A percentile compares a stretch with the other conserved stretches of the same genome.
Conservation (phyloP, 371 early-diverging fungal species). For the Quaeritorhiza haematococci region DNA sequence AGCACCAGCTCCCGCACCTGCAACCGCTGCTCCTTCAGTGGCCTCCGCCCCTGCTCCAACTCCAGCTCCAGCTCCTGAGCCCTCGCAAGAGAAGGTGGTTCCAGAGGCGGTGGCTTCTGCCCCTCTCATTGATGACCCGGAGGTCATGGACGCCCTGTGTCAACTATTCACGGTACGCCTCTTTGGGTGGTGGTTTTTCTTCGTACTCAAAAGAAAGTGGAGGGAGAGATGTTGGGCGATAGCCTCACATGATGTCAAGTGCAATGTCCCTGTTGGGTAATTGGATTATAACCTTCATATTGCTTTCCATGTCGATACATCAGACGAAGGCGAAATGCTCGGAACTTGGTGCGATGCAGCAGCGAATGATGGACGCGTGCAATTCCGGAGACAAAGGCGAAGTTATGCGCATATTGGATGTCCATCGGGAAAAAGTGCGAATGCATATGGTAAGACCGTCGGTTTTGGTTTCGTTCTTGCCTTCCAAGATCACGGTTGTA, state of each 20-base stretch:
- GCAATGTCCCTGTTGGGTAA: not conserved
- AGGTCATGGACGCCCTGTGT: constrained; percentile 29
- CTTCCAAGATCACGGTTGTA: too few relatives aligned
- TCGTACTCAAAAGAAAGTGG: not conserved
- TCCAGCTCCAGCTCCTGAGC: not conserved
- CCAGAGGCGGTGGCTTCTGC: not conserved
- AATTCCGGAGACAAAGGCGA: constrained; percentile 17
- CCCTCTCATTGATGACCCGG: constrained; percentile 14
- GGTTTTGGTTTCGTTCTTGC: too few relatives aligned
- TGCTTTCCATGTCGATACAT: constrained; percentile 16
- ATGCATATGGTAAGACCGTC: too few relatives aligned
- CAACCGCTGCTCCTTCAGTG: not conserved
- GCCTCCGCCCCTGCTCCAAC: not conserved
- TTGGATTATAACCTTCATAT: not conserved
- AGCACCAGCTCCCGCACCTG: not conserved
- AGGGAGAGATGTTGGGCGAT: not conserved
- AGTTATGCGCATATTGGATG: too few relatives aligned
- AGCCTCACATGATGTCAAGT: not conserved
- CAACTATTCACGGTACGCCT: constrained; percentile 22
- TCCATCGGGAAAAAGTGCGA: too few relatives aligned
- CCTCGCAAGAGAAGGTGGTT: not conserved
- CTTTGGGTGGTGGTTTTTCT: not conserved
- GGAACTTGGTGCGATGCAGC: constrained; percentile 11
- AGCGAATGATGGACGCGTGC: constrained; percentile 25
- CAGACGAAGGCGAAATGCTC: not conserved